Evolutionary conservation across 805 yeast genomes (phyloP).

Genomic region (Myxozyma vanderwaltii): DNA sequence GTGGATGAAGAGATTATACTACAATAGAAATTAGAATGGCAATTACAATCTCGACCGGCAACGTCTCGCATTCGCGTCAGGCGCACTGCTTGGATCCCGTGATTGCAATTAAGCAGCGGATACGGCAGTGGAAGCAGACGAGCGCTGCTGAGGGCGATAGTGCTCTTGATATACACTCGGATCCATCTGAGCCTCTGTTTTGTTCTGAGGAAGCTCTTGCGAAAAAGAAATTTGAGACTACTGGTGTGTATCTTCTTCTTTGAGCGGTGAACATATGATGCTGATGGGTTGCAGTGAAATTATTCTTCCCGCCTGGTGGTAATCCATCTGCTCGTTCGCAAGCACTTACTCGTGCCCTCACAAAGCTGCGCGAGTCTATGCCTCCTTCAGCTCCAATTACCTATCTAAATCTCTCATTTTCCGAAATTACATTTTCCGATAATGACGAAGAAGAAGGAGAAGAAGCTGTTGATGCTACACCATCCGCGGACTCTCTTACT

Average conservation of each 20-base stretch:
- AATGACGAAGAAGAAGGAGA: constrained; percentile 36
- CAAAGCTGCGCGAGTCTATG: constrained; percentile 7
- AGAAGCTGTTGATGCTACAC: constrained; percentile 20
- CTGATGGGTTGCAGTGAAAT: constrained; percentile 17
- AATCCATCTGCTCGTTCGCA: constrained; percentile 11
- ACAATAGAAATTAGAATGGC: constrained; percentile 22
- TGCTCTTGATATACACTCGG: constrained; percentile 12
- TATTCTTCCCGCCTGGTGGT: constrained; percentile 24
- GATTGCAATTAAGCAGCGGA: constrained; percentile 14
- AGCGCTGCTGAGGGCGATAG: background rate
- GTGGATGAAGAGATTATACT: background rate
- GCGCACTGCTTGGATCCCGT: constrained; percentile 14
- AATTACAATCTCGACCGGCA: constrained; percentile 28
- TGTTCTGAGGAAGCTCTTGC: constrained; percentile 6
- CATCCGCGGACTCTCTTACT: background rate
- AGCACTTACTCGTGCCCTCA: constrained; percentile 15
- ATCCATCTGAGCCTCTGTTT: constrained; percentile 24
- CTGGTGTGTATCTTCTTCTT: constrained; percentile 12
- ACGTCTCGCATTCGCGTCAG: constrained; percentile 24
- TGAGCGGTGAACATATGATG: background rate
- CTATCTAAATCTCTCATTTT: constrained; percentile 36
- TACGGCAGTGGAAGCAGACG: constrained; percentile 20
- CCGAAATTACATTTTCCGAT: constrained; percentile 40
- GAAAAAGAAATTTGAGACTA: constrained; percentile 14
- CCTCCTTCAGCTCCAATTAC: constrained; percentile 15